phyloP scores from a whole-genome alignment of 164 flowering plant genomes.

The Nelumbo lutea region DNA sequence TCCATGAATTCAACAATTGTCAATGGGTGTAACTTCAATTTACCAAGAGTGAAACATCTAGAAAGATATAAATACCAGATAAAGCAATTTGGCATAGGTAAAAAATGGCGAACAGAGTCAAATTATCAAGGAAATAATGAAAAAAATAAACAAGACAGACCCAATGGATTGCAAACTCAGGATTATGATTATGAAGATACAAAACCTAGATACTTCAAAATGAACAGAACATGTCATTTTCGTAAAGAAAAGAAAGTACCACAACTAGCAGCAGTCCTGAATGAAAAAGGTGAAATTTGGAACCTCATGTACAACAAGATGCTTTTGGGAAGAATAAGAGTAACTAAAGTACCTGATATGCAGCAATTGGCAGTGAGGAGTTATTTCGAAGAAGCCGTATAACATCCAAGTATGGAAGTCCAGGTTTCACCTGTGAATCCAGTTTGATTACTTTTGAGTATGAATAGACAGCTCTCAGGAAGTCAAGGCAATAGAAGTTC shows the following conservation, averaged over 20 bases:
- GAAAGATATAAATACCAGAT: too few species aligned
- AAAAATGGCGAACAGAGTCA: background rate
- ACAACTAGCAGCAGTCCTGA: background rate
- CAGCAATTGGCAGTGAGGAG: constrained; percentile 86
- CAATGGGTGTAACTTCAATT: too few species aligned
- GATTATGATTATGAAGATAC: background rate
- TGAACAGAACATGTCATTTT: background rate
- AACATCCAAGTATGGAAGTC: constrained; percentile 87
- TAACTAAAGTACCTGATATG: constrained; percentile 71
- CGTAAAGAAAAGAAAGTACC: background rate
- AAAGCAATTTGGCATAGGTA: background rate
- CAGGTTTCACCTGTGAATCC: constrained; percentile 77
- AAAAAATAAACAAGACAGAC: background rate
- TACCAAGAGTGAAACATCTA: too few species aligned
- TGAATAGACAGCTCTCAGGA: background rate
- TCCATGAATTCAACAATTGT: too few species aligned
- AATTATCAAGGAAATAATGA: background rate
- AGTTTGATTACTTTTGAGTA: constrained; percentile 1
- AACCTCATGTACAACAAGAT: background rate
- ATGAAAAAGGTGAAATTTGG: background rate
- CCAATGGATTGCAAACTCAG: background rate
- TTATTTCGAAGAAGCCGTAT: constrained; percentile 79
- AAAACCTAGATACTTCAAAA: background rate
- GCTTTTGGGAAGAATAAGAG: background rate
- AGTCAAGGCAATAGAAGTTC: background rate